Evolutionary conservation across 768 basidiomycete genomes (phyloP).

Genomic region (Russula sp.): DNA sequence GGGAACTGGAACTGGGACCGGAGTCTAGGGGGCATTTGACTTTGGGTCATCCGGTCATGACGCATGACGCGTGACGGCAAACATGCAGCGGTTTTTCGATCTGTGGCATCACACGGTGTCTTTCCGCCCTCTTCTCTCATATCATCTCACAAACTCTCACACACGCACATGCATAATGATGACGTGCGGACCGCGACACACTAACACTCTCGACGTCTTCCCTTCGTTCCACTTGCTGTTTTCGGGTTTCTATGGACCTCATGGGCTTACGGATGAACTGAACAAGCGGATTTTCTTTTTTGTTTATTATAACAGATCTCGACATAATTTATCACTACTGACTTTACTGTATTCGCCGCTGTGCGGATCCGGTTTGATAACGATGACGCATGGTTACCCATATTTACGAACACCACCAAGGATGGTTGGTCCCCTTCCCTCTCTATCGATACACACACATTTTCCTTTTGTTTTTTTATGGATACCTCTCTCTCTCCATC

Average conservation of each 20-base stretch:
- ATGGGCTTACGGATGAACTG: not conserved
- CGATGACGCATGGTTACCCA: not conserved
- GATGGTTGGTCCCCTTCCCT: not conserved
- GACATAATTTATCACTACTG: not conserved
- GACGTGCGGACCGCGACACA: not conserved
- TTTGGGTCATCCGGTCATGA: not conserved
- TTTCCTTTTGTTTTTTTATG: not conserved
- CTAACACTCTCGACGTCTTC: not conserved
- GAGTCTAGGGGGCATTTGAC: not conserved
- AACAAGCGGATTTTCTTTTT: constrained; percentile 1
- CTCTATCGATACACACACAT: not conserved
- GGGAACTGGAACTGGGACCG: not conserved
- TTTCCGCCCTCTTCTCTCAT: not conserved
- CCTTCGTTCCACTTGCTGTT: not conserved
- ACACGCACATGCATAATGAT: not conserved
- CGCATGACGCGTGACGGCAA: constrained; percentile 7
- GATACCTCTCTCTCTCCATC: not conserved
- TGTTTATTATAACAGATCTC: not conserved
- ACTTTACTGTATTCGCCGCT: constrained; percentile 1
- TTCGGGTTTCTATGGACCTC: constrained; percentile 8
- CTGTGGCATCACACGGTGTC: constrained; percentile 1
- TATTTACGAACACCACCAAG: constrained; percentile 7
- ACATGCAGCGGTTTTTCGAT: not conserved
- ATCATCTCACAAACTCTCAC: not conserved
- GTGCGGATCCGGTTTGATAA: constrained; percentile 4